phyloP scores from a whole-genome alignment of 169 alveolate species.

The Plasmodium relictum region DNA sequence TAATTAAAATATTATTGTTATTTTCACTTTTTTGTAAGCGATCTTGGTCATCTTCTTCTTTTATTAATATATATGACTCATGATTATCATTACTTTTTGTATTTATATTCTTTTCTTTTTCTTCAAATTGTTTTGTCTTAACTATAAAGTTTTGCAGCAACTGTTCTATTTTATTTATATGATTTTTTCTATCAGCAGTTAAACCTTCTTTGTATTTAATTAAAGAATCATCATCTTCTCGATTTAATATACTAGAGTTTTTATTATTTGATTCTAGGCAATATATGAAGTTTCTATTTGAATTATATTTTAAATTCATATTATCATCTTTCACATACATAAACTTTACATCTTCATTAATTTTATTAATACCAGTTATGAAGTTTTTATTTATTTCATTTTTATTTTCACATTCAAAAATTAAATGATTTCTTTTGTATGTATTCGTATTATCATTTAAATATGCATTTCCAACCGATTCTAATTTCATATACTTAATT shows the following conservation, averaged over 20 bases:
- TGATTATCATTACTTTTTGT: not conserved
- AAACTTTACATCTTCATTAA: not conserved
- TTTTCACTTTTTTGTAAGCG: not conserved
- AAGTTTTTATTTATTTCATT: not conserved
- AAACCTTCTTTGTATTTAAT: not conserved
- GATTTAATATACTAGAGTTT: not conserved
- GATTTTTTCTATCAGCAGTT: not conserved
- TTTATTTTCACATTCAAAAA: not conserved
- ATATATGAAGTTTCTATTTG: not conserved
- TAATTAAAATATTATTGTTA: no score
- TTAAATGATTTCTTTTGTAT: not conserved
- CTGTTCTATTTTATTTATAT: constrained; percentile 6
- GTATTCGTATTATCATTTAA: not conserved
- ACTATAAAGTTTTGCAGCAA: not conserved
- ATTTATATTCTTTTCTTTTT: not conserved
- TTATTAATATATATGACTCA: not conserved
- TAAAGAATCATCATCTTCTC: not conserved
- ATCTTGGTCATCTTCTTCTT: not conserved
- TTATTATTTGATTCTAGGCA: not conserved
- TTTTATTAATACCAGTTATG: not conserved
- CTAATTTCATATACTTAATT: not conserved
- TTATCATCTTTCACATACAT: not conserved
- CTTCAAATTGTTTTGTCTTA: not conserved
- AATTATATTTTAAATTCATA: not conserved
- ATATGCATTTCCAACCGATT: not conserved